Conservation (phyloP, 345 rosid genomes). For the Ailanthus altissimus region DNA sequence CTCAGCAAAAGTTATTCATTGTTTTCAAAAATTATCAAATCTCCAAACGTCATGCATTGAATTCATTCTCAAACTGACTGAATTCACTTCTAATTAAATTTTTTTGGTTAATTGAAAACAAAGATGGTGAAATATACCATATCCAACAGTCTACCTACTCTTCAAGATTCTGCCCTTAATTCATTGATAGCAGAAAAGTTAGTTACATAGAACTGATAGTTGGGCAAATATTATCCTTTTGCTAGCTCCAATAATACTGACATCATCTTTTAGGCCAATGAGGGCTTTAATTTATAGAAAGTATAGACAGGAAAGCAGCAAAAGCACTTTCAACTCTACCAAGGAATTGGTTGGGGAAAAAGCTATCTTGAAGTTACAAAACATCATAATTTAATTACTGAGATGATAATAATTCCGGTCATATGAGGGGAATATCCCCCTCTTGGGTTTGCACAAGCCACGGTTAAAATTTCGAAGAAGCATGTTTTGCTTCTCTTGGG, state of each 20-base stretch:
- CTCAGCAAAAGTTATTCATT: not conserved
- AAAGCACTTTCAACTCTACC: not conserved
- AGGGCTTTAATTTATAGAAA: not conserved
- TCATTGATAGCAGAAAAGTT: not conserved
- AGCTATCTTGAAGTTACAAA: slow-evolving; percentile 12
- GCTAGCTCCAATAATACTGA: slow-evolving; percentile 9
- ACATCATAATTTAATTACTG: not conserved
- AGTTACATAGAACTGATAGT: slow-evolving; percentile 2
- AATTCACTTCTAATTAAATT: not conserved
- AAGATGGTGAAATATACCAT: not conserved
- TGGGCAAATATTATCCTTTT: not conserved
- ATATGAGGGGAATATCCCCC: slow-evolving; percentile 14
- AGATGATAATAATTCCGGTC: not conserved
- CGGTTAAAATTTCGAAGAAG: not conserved
- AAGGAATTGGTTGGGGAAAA: not conserved
- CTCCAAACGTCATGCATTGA: not conserved
- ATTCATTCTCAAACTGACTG: not conserved
- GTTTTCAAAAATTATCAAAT: not conserved
- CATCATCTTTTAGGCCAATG: not conserved
- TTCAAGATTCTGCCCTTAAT: not conserved
- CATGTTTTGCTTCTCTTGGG: not conserved
- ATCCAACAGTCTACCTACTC: slow-evolving; percentile 6
- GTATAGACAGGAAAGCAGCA: not conserved
- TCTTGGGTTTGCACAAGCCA: not conserved
- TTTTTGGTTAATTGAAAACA: not conserved